Evolutionary conservation across 2,329 filamentous ascomycete genomes (phyloP).

Genomic region (Monilinia laxa): DNA sequence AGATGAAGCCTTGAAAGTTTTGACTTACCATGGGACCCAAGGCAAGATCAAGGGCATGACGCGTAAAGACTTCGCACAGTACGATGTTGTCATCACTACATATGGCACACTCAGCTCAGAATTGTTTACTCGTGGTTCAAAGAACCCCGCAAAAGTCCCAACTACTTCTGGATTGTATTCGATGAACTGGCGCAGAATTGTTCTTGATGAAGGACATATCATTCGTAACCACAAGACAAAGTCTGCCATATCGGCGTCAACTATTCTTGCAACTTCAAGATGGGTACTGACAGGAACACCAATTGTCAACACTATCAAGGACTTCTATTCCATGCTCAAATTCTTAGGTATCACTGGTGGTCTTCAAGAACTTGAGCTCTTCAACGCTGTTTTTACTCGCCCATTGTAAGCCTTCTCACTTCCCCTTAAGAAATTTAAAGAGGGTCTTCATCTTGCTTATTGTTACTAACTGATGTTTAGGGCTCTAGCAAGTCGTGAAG

Average conservation of each 20-base stretch:
- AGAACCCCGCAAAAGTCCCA: constrained; percentile 44
- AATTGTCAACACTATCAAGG: constrained; percentile 78
- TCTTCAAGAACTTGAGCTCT: constrained; percentile 69
- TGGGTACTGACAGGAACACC: constrained; percentile 83
- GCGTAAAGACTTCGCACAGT: constrained; percentile 57
- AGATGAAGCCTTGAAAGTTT: constrained; percentile 61
- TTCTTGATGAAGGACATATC: constrained; percentile 80
- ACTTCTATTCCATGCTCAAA: constrained; percentile 75
- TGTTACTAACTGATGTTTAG: constrained; percentile 7
- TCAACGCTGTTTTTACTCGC: constrained; percentile 69
- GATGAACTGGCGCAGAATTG: constrained; percentile 72
- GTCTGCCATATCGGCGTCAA: constrained; percentile 65
- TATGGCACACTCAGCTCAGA: constrained; percentile 76
- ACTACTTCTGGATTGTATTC: constrained; percentile 57
- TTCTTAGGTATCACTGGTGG: constrained; percentile 77
- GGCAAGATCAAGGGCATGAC: constrained; percentile 52
- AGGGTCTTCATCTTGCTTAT: neutral
- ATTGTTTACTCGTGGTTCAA: constrained; percentile 51
- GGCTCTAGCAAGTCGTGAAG: constrained; percentile 54
- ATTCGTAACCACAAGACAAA: constrained; percentile 78
- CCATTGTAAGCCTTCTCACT: constrained; percentile 49
- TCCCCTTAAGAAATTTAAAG: neutral
- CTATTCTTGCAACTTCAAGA: constrained; percentile 66
- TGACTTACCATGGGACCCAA: constrained; percentile 70
- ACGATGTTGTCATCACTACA: constrained; percentile 79